Evolutionary conservation across 352 stramenopile genomes (phyloP).

Genomic region (Phytophthora sansomeana): DNA sequence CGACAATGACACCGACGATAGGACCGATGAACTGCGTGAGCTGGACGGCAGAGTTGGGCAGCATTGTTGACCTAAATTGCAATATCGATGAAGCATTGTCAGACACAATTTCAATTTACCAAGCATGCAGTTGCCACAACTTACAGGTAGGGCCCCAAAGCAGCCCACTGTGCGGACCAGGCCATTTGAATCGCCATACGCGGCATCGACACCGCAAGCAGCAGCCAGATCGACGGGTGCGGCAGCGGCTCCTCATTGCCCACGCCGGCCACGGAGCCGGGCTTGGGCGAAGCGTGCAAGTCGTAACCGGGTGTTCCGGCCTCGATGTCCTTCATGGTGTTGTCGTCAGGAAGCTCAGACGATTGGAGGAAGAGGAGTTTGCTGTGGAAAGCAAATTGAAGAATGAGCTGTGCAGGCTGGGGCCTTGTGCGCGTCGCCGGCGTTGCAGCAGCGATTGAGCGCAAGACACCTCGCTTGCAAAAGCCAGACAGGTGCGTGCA

Average conservation of each 20-base stretch:
- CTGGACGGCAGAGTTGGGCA: slow-evolving; percentile 49
- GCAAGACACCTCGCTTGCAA: slow-evolving; percentile 13
- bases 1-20: slow-evolving; percentile 37
- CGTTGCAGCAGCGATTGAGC: slow-evolving; percentile 17
- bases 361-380: slow-evolving; percentile 10
- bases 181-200: slow-evolving; percentile 45
- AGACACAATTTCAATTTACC: no score
- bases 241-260: slow-evolving; percentile 30
- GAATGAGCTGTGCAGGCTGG: slow-evolving; percentile 27
- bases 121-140: no score
- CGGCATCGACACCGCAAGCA: slow-evolving; percentile 35
- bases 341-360: slow-evolving; percentile 16
- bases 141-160: slow-evolving; percentile 49
- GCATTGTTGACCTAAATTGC: slow-evolving; percentile 33
- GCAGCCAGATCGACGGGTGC: slow-evolving; percentile 37
- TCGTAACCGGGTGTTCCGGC: slow-evolving; percentile 36
- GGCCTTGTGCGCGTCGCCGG: not conserved
- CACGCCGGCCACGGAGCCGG: slow-evolving; percentile 12
- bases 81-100: no score
- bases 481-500: slow-evolving; percentile 22
- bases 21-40: slow-evolving; percentile 33
- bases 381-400: slow-evolving; percentile 36
- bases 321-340: slow-evolving; percentile 34
- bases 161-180: slow-evolving; percentile 41
- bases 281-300: slow-evolving; percentile 31